phyloP scores from a whole-genome alignment of 2,329 filamentous ascomycete genomes.

The Penicillium sp. region DNA sequence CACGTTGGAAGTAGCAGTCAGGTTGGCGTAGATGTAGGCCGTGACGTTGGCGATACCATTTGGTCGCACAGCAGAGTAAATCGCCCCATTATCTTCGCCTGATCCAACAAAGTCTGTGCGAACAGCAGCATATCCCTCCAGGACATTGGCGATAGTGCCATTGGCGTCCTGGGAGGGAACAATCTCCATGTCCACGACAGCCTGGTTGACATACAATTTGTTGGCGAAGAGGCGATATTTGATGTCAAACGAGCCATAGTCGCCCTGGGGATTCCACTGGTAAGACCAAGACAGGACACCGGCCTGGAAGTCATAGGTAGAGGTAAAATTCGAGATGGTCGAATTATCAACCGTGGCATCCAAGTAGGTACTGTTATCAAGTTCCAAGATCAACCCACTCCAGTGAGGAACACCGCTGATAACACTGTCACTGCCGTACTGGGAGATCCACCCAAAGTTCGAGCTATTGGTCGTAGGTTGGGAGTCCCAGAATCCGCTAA shows the following conservation, averaged over 20 bases:
- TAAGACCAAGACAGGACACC: constrained; percentile 68
- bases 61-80: constrained; percentile 69
- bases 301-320: constrained; percentile 65
- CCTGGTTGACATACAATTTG: constrained; percentile 65
- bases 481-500: constrained; percentile 68
- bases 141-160: constrained; percentile 65
- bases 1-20: constrained; percentile 46
- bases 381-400: constrained; percentile 61
- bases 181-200: constrained; percentile 63
- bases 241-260: constrained; percentile 58
- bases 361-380: constrained; percentile 58
- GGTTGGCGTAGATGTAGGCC: constrained; percentile 59
- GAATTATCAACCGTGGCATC: constrained; percentile 63
- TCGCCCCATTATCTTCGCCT: constrained; percentile 57
- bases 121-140: constrained; percentile 71
- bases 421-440: constrained; percentile 71
- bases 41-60: constrained; percentile 64
- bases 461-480: constrained; percentile 62
- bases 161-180: constrained; percentile 57
- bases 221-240: constrained; percentile 69
- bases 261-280: constrained; percentile 62
- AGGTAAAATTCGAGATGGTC: constrained; percentile 64
- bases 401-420: constrained; percentile 74
- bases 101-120: constrained; percentile 63
- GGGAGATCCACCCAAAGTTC: constrained; percentile 70